phyloP scores from a whole-genome alignment of 768 basidiomycete genomes.

The Kwoniella pini region DNA sequence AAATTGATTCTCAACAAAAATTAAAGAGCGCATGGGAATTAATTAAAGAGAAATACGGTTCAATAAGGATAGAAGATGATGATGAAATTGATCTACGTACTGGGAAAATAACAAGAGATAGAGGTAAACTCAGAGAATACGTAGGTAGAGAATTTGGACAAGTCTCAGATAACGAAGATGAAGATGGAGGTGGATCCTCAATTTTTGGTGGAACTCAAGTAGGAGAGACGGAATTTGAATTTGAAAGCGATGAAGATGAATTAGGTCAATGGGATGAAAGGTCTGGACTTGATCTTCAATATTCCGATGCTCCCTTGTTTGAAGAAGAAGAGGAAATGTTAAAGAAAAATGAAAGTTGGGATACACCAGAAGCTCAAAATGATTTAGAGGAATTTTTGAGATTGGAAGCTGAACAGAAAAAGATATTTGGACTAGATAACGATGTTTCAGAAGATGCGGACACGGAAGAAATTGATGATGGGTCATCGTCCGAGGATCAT shows the following conservation, averaged over 20 bases:
- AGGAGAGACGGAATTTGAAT: slow-evolving; percentile 3
- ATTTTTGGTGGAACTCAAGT: slow-evolving; percentile 5
- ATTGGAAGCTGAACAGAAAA: slow-evolving; percentile 24
- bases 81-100: slow-evolving; percentile 45
- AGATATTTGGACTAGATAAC: background rate
- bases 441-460: slow-evolving; percentile 4
- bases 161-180: slow-evolving; percentile 21
- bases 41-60: slow-evolving; percentile 36
- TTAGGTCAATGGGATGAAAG: slow-evolving; percentile 36
- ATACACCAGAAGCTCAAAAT: slow-evolving; percentile 31
- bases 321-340: background rate
- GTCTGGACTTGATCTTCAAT: slow-evolving; percentile 28
- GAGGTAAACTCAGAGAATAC: slow-evolving; percentile 31
- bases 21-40: slow-evolving; percentile 32
- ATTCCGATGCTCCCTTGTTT: slow-evolving; percentile 5
- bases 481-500: background rate
- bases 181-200: slow-evolving; percentile 11
- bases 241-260: slow-evolving; percentile 39
- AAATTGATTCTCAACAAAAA: slow-evolving; percentile 20
- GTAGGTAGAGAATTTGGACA: slow-evolving; percentile 33
- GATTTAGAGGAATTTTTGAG: slow-evolving; percentile 35
- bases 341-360: slow-evolving; percentile 16
- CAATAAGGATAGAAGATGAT: slow-evolving; percentile 35
- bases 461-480: background rate
- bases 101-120: slow-evolving; percentile 27